A percentile compares a stretch with the other conserved stretches of the same genome.
These are phyloP conservation scores for Plasmodium gaboni DNA, from an alignment of 169 alveolate genomes.

Conservation along the genomic window DNA sequence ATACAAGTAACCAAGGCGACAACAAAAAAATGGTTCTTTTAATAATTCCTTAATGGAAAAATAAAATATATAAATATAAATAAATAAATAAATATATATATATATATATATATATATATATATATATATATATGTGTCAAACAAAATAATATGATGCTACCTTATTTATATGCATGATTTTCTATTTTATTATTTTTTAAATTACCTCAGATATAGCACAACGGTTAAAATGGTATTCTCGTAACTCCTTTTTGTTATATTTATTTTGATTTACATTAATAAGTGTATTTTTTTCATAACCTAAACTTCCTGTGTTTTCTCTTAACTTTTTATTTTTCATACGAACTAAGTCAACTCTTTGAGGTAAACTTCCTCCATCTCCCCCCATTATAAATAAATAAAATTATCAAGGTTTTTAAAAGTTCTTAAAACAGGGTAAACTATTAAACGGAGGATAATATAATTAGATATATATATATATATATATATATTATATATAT, in stretches of 20 bases:
- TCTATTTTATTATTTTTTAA: neutral
- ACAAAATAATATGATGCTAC: neutral
- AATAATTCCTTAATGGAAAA: conserved; percentile 29
- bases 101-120: neutral
- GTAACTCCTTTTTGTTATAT: conserved; percentile 33
- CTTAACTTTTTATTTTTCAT: conserved; percentile 65
- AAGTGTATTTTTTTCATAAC: conserved; percentile 71
- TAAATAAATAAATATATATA: neutral
- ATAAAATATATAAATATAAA: neutral
- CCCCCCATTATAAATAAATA: conserved; percentile 48
- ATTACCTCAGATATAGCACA: conserved; percentile 62
- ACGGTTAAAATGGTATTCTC: conserved; percentile 53
- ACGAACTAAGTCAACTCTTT: conserved; percentile 61
- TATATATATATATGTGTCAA: neutral
- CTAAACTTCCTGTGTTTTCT: conserved; percentile 68
- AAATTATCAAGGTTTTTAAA: too few relatives aligned
- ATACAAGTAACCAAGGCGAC: conserved; percentile 60
- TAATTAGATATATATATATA: too few relatives aligned
- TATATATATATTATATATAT: too few relatives aligned
- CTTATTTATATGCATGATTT: neutral
- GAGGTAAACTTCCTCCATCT: conserved; percentile 76
- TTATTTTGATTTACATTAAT: conserved; percentile 40
- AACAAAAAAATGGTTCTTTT: conserved; percentile 66
- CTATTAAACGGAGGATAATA: too few relatives aligned
- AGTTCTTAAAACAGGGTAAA: too few relatives aligned